A percentile compares a stretch with the other conserved stretches of the same genome.
phyloP scores from a whole-genome alignment of 2,329 filamentous ascomycete genomes.

The Paecilomyces sp. region DNA sequence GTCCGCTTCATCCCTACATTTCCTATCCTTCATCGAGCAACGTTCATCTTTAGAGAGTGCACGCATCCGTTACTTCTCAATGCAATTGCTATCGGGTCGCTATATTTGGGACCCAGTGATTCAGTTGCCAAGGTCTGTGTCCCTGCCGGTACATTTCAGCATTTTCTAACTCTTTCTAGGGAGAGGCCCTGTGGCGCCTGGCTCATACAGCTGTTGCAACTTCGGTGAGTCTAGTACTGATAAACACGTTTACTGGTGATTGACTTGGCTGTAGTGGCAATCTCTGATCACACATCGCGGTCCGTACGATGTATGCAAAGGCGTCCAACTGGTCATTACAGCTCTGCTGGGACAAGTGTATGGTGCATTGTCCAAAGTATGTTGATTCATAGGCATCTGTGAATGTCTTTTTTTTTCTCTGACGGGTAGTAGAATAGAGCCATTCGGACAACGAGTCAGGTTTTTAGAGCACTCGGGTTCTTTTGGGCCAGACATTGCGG shows the following conservation, averaged over 20 bases:
- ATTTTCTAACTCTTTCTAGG: conserved; percentile 12
- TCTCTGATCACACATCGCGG: conserved; percentile 36
- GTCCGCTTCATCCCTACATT: conserved; percentile 40
- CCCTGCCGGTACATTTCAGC: background rate
- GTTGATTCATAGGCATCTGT: background rate
- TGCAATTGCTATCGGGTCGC: conserved; percentile 40
- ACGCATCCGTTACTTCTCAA: conserved; percentile 38
- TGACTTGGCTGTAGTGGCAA: conserved; percentile 28
- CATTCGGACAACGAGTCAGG: conserved; percentile 38
- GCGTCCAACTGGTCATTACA: conserved; percentile 38
- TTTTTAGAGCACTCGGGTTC: conserved; percentile 39
- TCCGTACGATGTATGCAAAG: conserved; percentile 36
- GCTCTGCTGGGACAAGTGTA: conserved; percentile 39
- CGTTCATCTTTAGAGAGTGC: conserved; percentile 39
- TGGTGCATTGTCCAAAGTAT: conserved; percentile 33
- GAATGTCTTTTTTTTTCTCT: background rate
- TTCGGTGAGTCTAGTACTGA: conserved; percentile 18
- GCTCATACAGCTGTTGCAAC: conserved; percentile 40
- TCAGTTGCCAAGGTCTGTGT: conserved; percentile 29
- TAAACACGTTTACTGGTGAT: background rate
- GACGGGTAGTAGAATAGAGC: conserved; percentile 24
- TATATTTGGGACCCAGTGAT: conserved; percentile 39
- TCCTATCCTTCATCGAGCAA: conserved; percentile 38
- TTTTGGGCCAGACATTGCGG: conserved; percentile 41
- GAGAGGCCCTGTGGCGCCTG: conserved; percentile 38